Base-by-base conservation (phyloP, 2,329 filamentous ascomycete genomes). In the Endothia cerciana region DNA sequence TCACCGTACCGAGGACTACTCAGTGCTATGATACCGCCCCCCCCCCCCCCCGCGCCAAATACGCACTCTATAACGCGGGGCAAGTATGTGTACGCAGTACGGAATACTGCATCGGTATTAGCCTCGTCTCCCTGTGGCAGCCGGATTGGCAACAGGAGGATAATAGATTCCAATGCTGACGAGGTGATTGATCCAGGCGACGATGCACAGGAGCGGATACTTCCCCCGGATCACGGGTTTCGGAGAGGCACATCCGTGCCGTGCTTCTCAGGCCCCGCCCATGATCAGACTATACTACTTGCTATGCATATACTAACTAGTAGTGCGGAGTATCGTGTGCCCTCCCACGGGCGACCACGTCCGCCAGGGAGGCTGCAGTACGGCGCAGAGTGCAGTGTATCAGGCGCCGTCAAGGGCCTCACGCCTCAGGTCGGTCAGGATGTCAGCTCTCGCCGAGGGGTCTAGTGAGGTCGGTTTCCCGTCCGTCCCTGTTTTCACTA, bases 51-150 rank as follows among this genome's bases (percentile, higher is more conserved):
- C n/a, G n/a, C n/a, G n/a, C n/a, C n/a, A n/a, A n/a, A n/a, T n/a
- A n/a, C n/a, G n/a, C n/a, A n/a, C n/a, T n/a, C n/a, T n/a, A n/a
- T n/a, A n/a, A n/a, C n/a, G 33, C 33, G 33, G 4, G 33, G 33
- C 33, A 10, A 5, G 33, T 36, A 10, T 36, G 33, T 10, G 47
- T 3, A 4, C 25, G 47, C 47, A 30, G 47, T 17, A 15, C 47
- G 47, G 25, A 51, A 51, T 51, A 51, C 47, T 51, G 47, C 47
- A 30, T 51, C 22, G 25, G 47, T 51, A 5, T 17, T 51, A 51
- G 47, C 15, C 47, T 51, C 25, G 25, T 51, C 17, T 5, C 17
- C 4, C 6, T n/a, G 41, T 45, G 19, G 40, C 40, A 19, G 40
- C 15, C 1, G 40, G 19, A 41, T 17, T 15, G 40, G 40, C 45